Percentiles rank a stretch among this genome's conserved stretches.
Conservation (phyloP, 805 yeast species). For the Lipomyces yamanashiensis region DNA sequence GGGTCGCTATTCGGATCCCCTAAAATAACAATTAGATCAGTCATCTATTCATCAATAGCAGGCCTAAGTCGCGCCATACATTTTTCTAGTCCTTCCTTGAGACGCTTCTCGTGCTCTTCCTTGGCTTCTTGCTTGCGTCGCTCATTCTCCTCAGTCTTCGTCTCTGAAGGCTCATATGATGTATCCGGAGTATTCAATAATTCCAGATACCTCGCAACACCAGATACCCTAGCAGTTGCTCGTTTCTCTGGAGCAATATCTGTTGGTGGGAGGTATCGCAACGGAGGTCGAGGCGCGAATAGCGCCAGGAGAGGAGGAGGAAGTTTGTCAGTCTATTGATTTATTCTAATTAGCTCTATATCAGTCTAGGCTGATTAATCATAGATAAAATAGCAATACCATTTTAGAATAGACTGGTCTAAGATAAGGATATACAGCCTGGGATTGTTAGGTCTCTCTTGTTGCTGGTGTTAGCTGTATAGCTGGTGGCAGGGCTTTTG, state of each 20-base stretch:
- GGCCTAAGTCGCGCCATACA: conserved; percentile 33
- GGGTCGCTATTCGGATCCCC: conserved; percentile 65
- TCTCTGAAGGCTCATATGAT: conserved; percentile 45
- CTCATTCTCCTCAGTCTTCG: conserved; percentile 40
- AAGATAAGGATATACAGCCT: too few relatives aligned
- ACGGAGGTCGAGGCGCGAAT: conserved; percentile 62
- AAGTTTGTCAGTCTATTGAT: conserved; percentile 49
- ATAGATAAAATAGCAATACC: background rate
- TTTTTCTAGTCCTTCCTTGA: conserved; percentile 47
- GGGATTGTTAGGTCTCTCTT: too few relatives aligned
- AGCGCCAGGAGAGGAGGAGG: conserved; percentile 55
- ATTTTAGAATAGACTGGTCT: background rate
- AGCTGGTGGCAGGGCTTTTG: too few relatives aligned
- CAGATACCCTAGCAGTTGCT: conserved; percentile 53
- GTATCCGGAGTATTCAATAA: conserved; percentile 42
- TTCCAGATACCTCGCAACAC: conserved; percentile 48
- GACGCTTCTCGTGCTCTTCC: conserved; percentile 40
- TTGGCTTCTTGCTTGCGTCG: conserved; percentile 41
- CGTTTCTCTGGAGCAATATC: conserved; percentile 58
- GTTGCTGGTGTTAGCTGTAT: too few relatives aligned
- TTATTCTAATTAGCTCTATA: background rate
- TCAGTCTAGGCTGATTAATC: background rate
- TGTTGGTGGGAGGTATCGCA: conserved; percentile 53
- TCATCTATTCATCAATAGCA: too few relatives aligned
- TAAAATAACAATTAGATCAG: background rate